Conservation (phyloP, 129 eudicot species). For the Dittrichia graveolens region DNA sequence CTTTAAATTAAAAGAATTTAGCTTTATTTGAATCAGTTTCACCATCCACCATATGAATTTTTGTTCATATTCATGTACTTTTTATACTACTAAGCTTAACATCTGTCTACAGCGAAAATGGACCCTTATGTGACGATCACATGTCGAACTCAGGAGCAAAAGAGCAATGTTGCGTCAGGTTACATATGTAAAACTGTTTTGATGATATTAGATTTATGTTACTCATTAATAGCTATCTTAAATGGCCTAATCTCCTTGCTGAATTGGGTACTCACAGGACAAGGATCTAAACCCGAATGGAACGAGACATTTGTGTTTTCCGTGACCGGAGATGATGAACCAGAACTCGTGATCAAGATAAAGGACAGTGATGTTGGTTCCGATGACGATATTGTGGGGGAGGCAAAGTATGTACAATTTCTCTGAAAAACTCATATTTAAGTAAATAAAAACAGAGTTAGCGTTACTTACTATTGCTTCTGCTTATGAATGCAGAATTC, state of each 20-base stretch:
- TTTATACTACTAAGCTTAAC: not conserved
- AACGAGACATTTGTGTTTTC: slow-evolving; percentile 65
- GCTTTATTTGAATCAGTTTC: not conserved
- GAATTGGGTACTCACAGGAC: slow-evolving; percentile 45
- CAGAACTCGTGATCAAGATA: slow-evolving; percentile 56
- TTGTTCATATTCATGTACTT: not conserved
- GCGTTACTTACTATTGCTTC: not conserved
- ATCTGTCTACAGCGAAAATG: slow-evolving; percentile 50
- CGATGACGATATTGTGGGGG: slow-evolving; percentile 69
- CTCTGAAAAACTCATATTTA: not conserved
- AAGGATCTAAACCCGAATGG: slow-evolving; percentile 83
- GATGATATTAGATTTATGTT: not conserved
- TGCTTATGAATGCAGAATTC: slow-evolving; percentile 49
- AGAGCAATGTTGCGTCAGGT: slow-evolving; percentile 83
- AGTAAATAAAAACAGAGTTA: not conserved
- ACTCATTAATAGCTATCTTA: not conserved
- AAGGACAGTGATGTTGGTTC: slow-evolving; percentile 65
- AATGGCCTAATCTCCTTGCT: not conserved
- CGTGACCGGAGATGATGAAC: slow-evolving; percentile 43
- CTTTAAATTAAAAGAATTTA: not conserved
- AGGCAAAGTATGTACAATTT: slow-evolving; percentile 50
- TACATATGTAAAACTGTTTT: not conserved
- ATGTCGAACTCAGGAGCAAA: slow-evolving; percentile 62
- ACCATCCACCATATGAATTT: not conserved
- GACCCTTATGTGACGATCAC: slow-evolving; percentile 71